Percentiles rank a stretch among this genome's conserved stretches.
phyloP scores from a whole-genome alignment of 768 basidiomycete genomes.

The Suillus alpinus region DNA sequence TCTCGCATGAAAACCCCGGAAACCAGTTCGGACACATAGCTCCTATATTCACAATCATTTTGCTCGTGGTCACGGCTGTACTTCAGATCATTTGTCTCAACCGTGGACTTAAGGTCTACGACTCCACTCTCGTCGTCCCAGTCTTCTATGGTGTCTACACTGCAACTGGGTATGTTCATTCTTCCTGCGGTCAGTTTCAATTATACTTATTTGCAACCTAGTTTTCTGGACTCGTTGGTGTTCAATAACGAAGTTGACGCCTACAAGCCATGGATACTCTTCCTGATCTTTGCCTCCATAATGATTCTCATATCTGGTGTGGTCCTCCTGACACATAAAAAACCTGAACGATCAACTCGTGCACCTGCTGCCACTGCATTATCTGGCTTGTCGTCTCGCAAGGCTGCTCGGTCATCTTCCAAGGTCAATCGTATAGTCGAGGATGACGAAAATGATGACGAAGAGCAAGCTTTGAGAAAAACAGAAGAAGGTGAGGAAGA shows the following conservation, averaged over 20 bases:
- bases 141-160: slow-evolving; percentile 95
- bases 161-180: slow-evolving; percentile 58
- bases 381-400: slow-evolving; percentile 16
- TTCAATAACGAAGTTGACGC: slow-evolving; percentile 86
- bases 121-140: slow-evolving; percentile 88
- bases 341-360: slow-evolving; percentile 54
- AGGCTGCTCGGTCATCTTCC: slow-evolving; percentile 22
- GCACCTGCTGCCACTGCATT: slow-evolving; percentile 25
- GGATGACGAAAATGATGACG: slow-evolving; percentile 32
- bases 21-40: slow-evolving; percentile 84
- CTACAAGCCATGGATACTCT: slow-evolving; percentile 86
- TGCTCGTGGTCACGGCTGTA: slow-evolving; percentile 70
- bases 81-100: slow-evolving; percentile 91
- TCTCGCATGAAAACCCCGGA: slow-evolving; percentile 80
- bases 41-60: slow-evolving; percentile 69
- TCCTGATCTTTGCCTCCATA: slow-evolving; percentile 86
- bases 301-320: slow-evolving; percentile 86
- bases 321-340: slow-evolving; percentile 91
- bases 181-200: background rate
- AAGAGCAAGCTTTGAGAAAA: slow-evolving; percentile 34
- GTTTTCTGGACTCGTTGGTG: slow-evolving; percentile 63
- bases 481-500: slow-evolving; percentile 42
- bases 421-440: slow-evolving; percentile 13
- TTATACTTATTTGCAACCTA: slow-evolving; percentile 17
- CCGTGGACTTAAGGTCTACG: slow-evolving; percentile 85